Percentiles rank a stretch among this genome's conserved stretches.
phyloP scores from a whole-genome alignment of 2,329 filamentous ascomycete genomes.

The Ambrosiella beaveri region DNA sequence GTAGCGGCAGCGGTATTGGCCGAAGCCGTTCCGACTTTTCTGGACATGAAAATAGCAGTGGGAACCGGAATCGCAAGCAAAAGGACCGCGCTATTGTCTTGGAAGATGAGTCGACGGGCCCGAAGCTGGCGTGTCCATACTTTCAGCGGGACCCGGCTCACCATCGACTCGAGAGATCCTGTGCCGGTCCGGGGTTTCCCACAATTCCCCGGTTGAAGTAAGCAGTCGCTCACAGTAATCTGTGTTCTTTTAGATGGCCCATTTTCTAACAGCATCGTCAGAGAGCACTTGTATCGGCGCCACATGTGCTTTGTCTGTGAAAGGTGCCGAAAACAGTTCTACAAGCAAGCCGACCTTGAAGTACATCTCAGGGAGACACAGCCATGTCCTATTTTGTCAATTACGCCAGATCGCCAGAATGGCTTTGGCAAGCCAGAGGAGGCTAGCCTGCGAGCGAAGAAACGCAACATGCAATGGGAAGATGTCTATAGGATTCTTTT shows the following conservation, averaged over 20 bases:
- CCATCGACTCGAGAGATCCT: constrained; percentile 8
- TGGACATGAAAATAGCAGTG: background rate
- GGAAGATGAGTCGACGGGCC: background rate
- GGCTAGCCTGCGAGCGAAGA: constrained; percentile 8
- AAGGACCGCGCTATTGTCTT: background rate
- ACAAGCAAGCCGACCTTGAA: background rate
- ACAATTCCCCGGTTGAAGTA: constrained; percentile 11
- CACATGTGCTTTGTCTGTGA: constrained; percentile 8
- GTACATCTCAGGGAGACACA: background rate
- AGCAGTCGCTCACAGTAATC: background rate
- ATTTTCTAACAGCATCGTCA: background rate
- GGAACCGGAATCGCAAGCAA: background rate
- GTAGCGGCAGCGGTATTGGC: background rate
- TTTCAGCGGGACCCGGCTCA: constrained; percentile 9
- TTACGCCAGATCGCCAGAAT: background rate
- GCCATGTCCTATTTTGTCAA: background rate
- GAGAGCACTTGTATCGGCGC: constrained; percentile 12
- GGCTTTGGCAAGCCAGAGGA: constrained; percentile 9
- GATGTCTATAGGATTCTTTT: constrained; percentile 11
- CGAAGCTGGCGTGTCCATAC: constrained; percentile 12
- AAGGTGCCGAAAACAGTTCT: constrained; percentile 4
- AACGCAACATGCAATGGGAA: constrained; percentile 9
- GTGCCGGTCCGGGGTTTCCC: constrained; percentile 10
- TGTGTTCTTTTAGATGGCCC: background rate
- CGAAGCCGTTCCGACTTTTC: background rate